A percentile compares a stretch with the other conserved stretches of the same genome.
Evolutionary conservation across 2,329 filamentous ascomycete genomes (phyloP).

Genomic region (Myriosclerotinia duriaeana): DNA sequence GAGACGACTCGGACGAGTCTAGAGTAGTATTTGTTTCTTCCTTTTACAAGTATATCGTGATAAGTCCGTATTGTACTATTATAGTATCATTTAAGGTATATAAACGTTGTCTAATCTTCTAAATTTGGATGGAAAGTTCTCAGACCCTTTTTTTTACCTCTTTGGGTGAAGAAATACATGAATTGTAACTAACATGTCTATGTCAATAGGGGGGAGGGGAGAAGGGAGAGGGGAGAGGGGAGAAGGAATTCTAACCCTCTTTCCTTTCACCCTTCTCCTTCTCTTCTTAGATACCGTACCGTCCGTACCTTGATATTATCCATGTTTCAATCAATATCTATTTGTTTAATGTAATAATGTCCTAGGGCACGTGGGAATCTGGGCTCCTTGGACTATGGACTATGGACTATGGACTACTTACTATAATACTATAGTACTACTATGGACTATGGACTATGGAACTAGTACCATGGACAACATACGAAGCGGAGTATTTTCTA

Average conservation of each 20-base stretch:
- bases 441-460: neutral
- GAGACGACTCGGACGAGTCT: neutral
- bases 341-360: neutral
- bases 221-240: slow-evolving; percentile 3
- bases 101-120: neutral
- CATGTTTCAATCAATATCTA: neutral
- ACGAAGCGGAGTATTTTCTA: neutral
- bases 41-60: neutral
- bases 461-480: neutral
- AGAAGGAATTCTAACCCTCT: too few species aligned
- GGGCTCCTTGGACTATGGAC: too few species aligned
- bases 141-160: neutral
- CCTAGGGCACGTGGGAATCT: neutral
- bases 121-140: neutral
- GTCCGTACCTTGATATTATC: neutral
- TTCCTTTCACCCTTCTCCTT: neutral
- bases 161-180: too few species aligned
- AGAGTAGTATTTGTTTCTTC: neutral
- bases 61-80: too few species aligned
- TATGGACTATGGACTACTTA: too few species aligned
- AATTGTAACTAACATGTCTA: too few species aligned
- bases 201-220: slow-evolving; percentile 1
- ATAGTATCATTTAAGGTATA: neutral
- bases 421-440: neutral
- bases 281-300: neutral